phyloP scores from a whole-genome alignment of 306 rosid species.

The Corylus avellana region DNA sequence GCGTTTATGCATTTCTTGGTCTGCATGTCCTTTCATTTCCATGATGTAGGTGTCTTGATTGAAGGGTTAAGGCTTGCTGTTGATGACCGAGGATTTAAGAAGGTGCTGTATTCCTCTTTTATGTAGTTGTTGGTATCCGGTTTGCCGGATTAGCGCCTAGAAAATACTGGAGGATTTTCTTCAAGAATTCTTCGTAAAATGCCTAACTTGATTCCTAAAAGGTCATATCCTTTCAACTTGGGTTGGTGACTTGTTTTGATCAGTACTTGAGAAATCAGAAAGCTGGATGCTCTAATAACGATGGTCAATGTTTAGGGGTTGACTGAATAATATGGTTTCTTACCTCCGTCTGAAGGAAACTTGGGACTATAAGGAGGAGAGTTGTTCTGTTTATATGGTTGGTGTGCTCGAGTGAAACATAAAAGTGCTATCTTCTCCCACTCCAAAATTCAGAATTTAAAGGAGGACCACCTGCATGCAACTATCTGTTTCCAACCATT shows the following conservation, averaged over 20 bases:
- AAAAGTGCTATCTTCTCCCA: background rate
- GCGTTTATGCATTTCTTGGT: constrained; percentile 16
- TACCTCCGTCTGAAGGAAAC: constrained; percentile 15
- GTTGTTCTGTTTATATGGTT: constrained; percentile 16
- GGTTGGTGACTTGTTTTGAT: constrained; percentile 22
- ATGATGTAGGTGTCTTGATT: constrained; percentile 19
- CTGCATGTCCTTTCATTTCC: constrained; percentile 21
- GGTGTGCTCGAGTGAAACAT: constrained; percentile 11
- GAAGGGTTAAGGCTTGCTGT: constrained; percentile 11
- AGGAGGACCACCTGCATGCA: constrained; percentile 1
- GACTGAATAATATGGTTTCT: constrained; percentile 7
- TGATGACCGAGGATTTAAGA: constrained; percentile 23
- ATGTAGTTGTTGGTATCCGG: constrained; percentile 9
- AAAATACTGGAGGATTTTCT: constrained; percentile 15
- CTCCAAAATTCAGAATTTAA: background rate
- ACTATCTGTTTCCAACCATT: constrained; percentile 5
- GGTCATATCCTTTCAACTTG: constrained; percentile 9
- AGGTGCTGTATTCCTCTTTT: background rate
- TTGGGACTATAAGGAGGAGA: constrained; percentile 5
- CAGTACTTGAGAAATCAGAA: constrained; percentile 13
- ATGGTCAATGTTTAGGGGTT: constrained; percentile 7
- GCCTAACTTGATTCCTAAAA: constrained; percentile 6
- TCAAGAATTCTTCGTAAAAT: constrained; percentile 28
- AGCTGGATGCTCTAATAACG: constrained; percentile 14
- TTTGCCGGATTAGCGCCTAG: constrained; percentile 12